A percentile compares a stretch with the other conserved stretches of the same genome.
Evolutionary conservation across 257 asterid genomes (phyloP).

Genomic region (Gentiana straminea): DNA sequence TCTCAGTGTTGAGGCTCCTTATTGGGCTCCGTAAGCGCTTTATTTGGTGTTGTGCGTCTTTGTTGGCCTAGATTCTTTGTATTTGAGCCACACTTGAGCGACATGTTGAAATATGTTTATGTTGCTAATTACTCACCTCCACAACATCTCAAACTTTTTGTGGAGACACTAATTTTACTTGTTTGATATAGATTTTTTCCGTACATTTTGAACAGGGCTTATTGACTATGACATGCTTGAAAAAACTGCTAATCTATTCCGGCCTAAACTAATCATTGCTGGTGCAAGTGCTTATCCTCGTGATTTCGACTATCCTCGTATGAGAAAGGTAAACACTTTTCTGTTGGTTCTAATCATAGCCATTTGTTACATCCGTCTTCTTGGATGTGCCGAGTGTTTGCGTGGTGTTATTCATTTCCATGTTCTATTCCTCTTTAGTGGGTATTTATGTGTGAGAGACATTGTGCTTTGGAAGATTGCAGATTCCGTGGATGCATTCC

Average conservation of each 20-base stretch:
- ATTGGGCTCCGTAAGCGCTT: too few relatives aligned
- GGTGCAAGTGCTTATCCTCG: conserved; percentile 98
- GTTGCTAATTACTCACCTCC: background rate
- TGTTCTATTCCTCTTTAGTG: background rate
- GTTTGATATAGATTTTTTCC: conserved; percentile 2
- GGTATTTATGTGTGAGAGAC: background rate
- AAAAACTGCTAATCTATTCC: conserved; percentile 75
- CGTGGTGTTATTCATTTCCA: background rate
- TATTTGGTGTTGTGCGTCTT: too few relatives aligned
- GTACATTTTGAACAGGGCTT: conserved; percentile 41
- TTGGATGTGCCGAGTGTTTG: background rate
- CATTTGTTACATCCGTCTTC: too few relatives aligned
- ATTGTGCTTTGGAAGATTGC: conserved; percentile 46
- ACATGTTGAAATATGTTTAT: background rate
- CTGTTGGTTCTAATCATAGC: background rate
- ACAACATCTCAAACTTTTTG: too few relatives aligned
- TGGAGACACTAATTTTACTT: too few relatives aligned
- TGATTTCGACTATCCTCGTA: conserved; percentile 82
- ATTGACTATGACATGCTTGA: conserved; percentile 91
- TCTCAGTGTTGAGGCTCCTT: too few relatives aligned
- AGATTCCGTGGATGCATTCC: conserved; percentile 87
- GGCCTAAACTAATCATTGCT: conserved; percentile 88
- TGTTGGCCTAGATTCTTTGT: too few relatives aligned
- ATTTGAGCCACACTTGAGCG: too few relatives aligned
- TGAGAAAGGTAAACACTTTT: conserved; percentile 54